Evolutionary conservation across 495 filamentous ascomycete species (phyloP).

Genomic region (Penicillium simplicissimum): DNA sequence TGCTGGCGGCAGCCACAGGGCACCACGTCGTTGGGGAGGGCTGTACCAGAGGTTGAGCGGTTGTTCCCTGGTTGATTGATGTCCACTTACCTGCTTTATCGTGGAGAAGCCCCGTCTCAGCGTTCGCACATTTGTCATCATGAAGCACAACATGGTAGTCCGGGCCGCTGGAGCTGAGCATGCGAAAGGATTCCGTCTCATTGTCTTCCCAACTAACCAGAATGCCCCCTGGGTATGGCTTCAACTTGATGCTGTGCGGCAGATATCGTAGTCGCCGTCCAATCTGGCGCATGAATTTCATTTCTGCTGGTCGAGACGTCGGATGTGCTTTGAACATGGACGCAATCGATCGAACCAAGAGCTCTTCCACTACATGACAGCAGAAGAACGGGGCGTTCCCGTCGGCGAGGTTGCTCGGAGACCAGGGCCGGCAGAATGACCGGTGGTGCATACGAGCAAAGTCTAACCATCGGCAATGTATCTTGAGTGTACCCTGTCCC

Average conservation of each 20-base stretch:
- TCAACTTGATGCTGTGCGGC: slow-evolving; percentile 1
- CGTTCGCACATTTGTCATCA: background rate
- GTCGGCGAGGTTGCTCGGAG: too few species aligned
- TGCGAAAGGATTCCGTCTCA: background rate
- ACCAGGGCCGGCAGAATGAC: too few species aligned
- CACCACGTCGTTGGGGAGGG: background rate
- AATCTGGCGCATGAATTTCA: background rate
- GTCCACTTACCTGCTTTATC: background rate
- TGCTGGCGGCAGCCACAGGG: background rate
- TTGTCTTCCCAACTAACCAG: slow-evolving; percentile 5
- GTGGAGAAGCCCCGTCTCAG: background rate
- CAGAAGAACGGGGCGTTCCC: background rate
- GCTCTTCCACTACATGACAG: background rate
- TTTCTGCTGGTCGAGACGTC: background rate
- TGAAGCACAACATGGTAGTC: background rate
- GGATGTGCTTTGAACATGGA: background rate
- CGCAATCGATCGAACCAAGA: background rate
- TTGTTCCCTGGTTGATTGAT: background rate
- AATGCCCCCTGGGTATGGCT: background rate
- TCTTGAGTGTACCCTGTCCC: too few species aligned
- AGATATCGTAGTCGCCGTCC: background rate
- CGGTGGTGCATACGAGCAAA: too few species aligned
- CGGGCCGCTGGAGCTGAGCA: background rate
- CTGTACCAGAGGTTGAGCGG: background rate
- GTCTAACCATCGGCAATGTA: too few species aligned